Base-by-base conservation (phyloP, 805 yeast genomes). In the Lachancea sp. region DNA sequence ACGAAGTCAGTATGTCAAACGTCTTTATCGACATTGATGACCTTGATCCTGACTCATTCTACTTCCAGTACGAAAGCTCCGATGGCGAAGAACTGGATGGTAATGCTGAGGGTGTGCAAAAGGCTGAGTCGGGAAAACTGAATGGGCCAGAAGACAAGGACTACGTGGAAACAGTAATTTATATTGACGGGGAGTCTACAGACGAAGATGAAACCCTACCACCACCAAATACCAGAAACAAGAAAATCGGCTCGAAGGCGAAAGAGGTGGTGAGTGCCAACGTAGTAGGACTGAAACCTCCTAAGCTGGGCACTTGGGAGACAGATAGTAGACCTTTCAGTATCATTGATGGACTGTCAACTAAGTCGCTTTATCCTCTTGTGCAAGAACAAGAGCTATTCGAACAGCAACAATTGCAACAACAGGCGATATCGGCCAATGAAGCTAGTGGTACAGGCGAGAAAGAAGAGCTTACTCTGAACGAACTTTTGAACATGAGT, bases 131-230 rank as follows among this genome's bases (percentile, higher is more conserved):
- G 19, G 33, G 39, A 18, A 50, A 44, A 25, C 16, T 39, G 7
- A 46, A 47, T 6, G 39, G 34, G 7, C 49, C 52, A 11, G 56
- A 45, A 20, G 58, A 60, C 24, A 49, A 51, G n/a, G 71, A 67
- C 22, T 61, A 57, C 16, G 32, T 51, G 16, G 64, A 63, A 30
- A 54, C 63, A 9, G 61, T 62, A 4, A 50, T 50, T 8, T 68
- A 58, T 47, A 75, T 74, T 41, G 81, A 83, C 49, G 95, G 92
- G 31, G 96, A 89, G 52, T 85, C 95, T 12, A 92, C 98, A 0
- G 98, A 90, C 60, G 96, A 87, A 47, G 97, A 90, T 56, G 73
- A 77, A n/a, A 72, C 80, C 13, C 63, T 90, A 32, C 96, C 97
- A 4, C 78, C 78, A 3, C 77, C 82, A 5, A 55, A 55, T 23